Evolutionary conservation across 1,284 basidiomycete species (phyloP), one percentile per base, ranked within the genome.

Genomic region (Boletus smithii): DNA sequence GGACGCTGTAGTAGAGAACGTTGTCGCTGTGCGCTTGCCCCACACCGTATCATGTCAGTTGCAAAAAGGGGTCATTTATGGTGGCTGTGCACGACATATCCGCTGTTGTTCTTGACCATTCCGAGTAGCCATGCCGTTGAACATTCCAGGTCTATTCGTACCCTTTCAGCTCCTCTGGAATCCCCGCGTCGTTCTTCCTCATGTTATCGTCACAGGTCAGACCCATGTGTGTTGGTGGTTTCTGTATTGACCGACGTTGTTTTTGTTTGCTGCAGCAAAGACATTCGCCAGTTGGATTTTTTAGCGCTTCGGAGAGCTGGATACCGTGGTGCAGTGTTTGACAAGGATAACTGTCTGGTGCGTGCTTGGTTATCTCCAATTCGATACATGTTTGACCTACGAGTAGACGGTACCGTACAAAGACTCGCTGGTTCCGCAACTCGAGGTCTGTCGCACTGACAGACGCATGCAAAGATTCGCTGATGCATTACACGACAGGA

Each of bases 271-370:
- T n/a, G 53, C 63, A 80, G 77, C 62, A 79, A 49, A 90, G 93
- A 91, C 64, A 92, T 98, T 58, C 84, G 88, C 67, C 77, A 89
- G 55, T 74, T 98, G 58, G 85, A 97, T 67, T 97, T 94, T 76
- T 59, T 61, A n/a, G 84, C 83, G 13, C 73, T 98, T 31, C 77
- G 79, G 50, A 73, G 74, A 46, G 81, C 83, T 14, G 94, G 95
- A 2, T 94, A 92, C 60, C 81, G 85, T 38, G 93, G 88, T 27
- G 87, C 89, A 10, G 85, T 99, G 0, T 88, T 97, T 56, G 95
- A 98, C 79, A 98, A 97, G 72, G 95, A 99, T 67, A 98, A 99
- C 58, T 98, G 95, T 63, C 69, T 98, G 57, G 93, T 91, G 59
- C 30, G 83, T 70, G 26, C 3, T 17, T 11, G 4, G 1, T 41